These are phyloP conservation scores for Hypoxylon crocopeplum DNA, from an alignment of 495 filamentous ascomycete genomes.

Conservation along the genomic window DNA sequence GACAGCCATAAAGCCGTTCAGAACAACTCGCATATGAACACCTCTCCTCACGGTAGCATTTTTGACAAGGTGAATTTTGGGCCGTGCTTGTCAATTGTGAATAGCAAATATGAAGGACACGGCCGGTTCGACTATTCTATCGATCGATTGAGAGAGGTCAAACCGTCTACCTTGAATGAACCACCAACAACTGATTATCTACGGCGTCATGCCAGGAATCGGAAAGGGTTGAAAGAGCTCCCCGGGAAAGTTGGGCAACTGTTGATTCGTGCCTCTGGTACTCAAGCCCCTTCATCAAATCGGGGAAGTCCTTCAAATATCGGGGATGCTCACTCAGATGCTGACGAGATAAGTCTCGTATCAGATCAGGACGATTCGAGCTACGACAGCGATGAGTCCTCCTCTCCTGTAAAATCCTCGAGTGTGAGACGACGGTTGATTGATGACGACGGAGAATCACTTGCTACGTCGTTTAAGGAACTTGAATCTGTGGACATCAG, in stretches of 20 bases:
- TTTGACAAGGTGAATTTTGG: slow-evolving; percentile 61
- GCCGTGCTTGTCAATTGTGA: slow-evolving; percentile 51
- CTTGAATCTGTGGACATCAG: slow-evolving; percentile 46
- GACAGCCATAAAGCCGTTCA: slow-evolving; percentile 33
- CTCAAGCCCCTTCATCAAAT: slow-evolving; percentile 32
- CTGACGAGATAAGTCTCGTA: slow-evolving; percentile 51
- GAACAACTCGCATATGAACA: slow-evolving; percentile 28
- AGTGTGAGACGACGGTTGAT: slow-evolving; percentile 43
- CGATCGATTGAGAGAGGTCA: slow-evolving; percentile 27
- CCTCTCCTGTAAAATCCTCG: slow-evolving; percentile 51
- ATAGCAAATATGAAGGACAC: slow-evolving; percentile 58
- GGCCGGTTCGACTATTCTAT: slow-evolving; percentile 55
- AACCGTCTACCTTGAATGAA: slow-evolving; percentile 15
- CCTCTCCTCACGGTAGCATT: slow-evolving; percentile 41
- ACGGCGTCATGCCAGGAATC: slow-evolving; percentile 42
- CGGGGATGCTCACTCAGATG: slow-evolving; percentile 51
- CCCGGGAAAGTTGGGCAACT: slow-evolving; percentile 44
- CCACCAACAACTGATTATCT: slow-evolving; percentile 52
- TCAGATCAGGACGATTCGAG: slow-evolving; percentile 60
- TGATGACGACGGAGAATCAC: slow-evolving; percentile 56
- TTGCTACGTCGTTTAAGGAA: slow-evolving; percentile 57
- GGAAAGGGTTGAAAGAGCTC: slow-evolving; percentile 47
- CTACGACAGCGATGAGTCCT: slow-evolving; percentile 50
- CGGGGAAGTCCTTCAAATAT: slow-evolving; percentile 37
- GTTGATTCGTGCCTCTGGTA: slow-evolving; percentile 40